A percentile compares a stretch with the other conserved stretches of the same genome.
phyloP scores from a whole-genome alignment of 108 stramenopile species.

The Skeletonema grethae region DNA sequence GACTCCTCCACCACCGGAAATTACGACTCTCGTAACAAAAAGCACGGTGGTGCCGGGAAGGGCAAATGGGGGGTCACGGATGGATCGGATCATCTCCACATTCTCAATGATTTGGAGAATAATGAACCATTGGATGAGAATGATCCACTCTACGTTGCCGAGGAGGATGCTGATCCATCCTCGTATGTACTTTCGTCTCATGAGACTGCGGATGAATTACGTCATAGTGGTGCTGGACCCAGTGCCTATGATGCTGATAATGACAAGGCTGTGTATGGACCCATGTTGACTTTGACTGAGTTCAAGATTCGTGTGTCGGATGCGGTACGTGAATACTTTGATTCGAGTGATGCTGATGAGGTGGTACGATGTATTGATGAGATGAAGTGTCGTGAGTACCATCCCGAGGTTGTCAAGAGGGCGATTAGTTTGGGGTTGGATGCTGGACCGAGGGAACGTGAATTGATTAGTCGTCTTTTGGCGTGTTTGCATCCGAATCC shows the following conservation, averaged over 20 bases:
- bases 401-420: constrained; percentile 82
- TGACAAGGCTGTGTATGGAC: constrained; percentile 70
- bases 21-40: constrained; percentile 76
- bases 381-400: constrained; percentile 72
- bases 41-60: constrained; percentile 84
- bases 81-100: constrained; percentile 37
- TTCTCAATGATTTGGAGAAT: background rate
- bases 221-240: constrained; percentile 38
- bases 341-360: constrained; percentile 79
- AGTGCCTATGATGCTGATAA: constrained; percentile 51
- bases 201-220: constrained; percentile 11
- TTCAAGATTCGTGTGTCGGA: constrained; percentile 83
- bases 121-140: constrained; percentile 61
- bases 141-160: constrained; percentile 78
- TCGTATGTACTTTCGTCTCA: constrained; percentile 58
- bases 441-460: constrained; percentile 82
- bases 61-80: constrained; percentile 73
- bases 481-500: constrained; percentile 84
- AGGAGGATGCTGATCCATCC: constrained; percentile 61
- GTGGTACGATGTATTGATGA: constrained; percentile 77
- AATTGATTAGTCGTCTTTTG: constrained; percentile 82
- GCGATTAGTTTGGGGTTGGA: constrained; percentile 82
- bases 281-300: constrained; percentile 80
- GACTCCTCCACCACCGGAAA: constrained; percentile 56
- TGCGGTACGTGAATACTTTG: constrained; percentile 73